Base-by-base conservation (phyloP, 257 asterid genomes). In the Prunella vulgaris region DNA sequence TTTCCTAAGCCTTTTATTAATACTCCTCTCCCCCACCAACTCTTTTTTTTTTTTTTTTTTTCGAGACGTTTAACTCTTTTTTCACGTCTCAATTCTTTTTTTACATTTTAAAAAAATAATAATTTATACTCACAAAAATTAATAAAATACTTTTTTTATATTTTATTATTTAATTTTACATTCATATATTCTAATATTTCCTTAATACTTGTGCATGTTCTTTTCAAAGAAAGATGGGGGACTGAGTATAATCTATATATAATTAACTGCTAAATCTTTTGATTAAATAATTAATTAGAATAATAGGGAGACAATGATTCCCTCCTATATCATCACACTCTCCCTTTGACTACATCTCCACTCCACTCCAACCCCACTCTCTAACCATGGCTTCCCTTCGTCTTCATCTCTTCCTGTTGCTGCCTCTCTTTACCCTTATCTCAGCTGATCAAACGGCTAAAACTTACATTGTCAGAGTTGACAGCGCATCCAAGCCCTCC, bases 391-490 rank as follows among this genome's bases (percentile, higher is more conserved):
- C 76, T 75, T 82, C 77, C 3, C 46, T 58, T 68, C 59, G 69
- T 30, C 86, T 77, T 53, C 69, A 10, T 0, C 59, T 79, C 44
- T 12, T 68, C 25, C 63, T 74, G 60, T n/a, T 66, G 15, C 5
- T 56, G 1, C 20, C 62, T 14, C 12, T 35, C 0, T 2, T 80
- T 49, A 24, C 77, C 71, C 72, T 48, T 51, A n/a, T 74, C 22
- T 73, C 67, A 2, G 62, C 85, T 27, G 78, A 83, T 66, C 87
- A 10, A 17, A 70, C 87, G 51, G 71, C 85, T 3, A 87, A 82
- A 68, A 90, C 97, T 8, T 94, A 91, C 87, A 94, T 94, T 8
- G 32, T 91, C 80, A 74, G 96, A 54, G 88, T 91, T 0, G 92
- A 94, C 74, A 65, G 82, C 28, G 63, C 78, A 46, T 83, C 90